These are phyloP conservation scores for Aureobasidium sp. DNA, from an alignment of 2,329 filamentous ascomycete species.

Conservation along the genomic window DNA sequence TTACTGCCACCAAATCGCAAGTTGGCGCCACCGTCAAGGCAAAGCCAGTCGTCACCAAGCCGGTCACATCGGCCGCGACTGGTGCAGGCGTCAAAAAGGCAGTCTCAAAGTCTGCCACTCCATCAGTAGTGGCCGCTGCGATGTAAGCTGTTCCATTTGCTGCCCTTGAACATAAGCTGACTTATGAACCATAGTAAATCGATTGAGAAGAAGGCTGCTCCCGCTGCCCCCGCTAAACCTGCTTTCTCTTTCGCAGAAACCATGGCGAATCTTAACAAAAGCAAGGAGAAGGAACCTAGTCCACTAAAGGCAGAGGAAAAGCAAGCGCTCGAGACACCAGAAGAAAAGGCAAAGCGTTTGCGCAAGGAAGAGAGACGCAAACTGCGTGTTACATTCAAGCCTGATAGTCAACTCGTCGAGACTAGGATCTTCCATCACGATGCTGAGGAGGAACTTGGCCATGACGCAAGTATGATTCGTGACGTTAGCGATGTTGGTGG, in stretches of 20 bases:
- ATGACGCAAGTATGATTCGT: conserved; percentile 60
- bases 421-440: conserved; percentile 66
- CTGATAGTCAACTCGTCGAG: conserved; percentile 58
- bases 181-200: conserved; percentile 7
- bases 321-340: conserved; percentile 54
- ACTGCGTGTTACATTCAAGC: conserved; percentile 64
- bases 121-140: conserved; percentile 19
- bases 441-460: conserved; percentile 61
- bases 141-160: too few relatives aligned
- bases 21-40: conserved; percentile 23
- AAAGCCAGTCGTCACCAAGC: conserved; percentile 20
- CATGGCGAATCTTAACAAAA: conserved; percentile 42
- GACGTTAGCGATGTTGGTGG: conserved; percentile 67
- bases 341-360: conserved; percentile 60
- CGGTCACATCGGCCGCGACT: conserved; percentile 18
- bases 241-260: conserved; percentile 34
- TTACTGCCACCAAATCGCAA: conserved; percentile 26
- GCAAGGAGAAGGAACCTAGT: conserved; percentile 39
- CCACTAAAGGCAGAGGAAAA: conserved; percentile 47
- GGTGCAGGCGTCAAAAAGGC: conserved; percentile 25
- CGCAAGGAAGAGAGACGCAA: conserved; percentile 66
- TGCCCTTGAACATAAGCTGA: background rate
- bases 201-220: conserved; percentile 19
- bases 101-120: conserved; percentile 19
- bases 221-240: conserved; percentile 24